A percentile compares a stretch with the other conserved stretches of the same genome.
phyloP scores from a whole-genome alignment of 2,329 filamentous ascomycete species.

The Ophiostoma quercus region DNA sequence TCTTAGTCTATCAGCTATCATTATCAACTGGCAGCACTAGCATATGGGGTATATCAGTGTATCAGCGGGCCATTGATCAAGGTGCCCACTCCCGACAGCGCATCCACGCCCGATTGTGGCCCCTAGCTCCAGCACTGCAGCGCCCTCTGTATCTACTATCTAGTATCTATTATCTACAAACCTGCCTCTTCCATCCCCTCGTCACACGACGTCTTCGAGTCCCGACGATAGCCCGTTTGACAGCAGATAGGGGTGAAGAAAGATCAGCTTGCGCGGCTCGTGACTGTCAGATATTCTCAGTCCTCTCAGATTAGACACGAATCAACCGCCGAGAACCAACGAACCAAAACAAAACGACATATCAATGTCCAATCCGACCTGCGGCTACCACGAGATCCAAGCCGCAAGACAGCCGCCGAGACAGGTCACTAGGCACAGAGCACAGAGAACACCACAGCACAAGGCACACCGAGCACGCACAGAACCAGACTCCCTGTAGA shows the following conservation, averaged over 20 bases:
- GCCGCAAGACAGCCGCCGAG: constrained; percentile 11
- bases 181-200: background rate
- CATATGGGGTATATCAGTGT: background rate
- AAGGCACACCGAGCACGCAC: background rate
- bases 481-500: background rate
- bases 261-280: background rate
- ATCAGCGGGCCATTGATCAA: constrained; percentile 3
- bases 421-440: background rate
- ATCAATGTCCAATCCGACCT: background rate
- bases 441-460: background rate
- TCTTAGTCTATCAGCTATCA: background rate
- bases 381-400: constrained; percentile 9
- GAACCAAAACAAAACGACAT: background rate
- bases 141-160: background rate
- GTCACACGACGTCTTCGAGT: constrained; percentile 10
- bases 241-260: background rate
- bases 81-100: constrained; percentile 8
- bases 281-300: background rate
- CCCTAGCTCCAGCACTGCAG: background rate
- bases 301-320: background rate
- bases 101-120: background rate
- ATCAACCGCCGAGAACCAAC: background rate
- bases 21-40: background rate
- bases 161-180: background rate
- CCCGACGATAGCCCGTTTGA: background rate